Evolutionary conservation across 352 stramenopile species (phyloP).

Genomic region (Halophytophthora polymorphica): DNA sequence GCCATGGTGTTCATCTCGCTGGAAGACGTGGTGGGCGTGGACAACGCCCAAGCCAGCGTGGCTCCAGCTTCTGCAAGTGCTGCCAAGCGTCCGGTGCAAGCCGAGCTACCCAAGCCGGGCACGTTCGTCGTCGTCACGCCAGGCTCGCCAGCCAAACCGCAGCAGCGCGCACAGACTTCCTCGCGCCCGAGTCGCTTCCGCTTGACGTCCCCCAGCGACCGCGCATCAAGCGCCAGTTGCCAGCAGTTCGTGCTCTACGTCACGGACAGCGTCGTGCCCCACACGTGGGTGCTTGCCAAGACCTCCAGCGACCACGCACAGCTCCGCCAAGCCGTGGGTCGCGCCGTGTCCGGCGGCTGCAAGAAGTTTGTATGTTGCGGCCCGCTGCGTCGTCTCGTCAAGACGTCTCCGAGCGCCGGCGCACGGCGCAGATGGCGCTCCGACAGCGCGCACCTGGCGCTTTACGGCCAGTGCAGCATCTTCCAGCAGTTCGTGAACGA

Average conservation of each 20-base stretch:
- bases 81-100: constrained; percentile 8
- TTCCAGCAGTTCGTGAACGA: constrained; percentile 73
- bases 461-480: constrained; percentile 39
- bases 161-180: constrained; percentile 15
- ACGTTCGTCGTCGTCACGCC: constrained; percentile 68
- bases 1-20: constrained; percentile 82
- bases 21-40: constrained; percentile 45
- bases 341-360: constrained; percentile 32
- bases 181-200: constrained; percentile 18
- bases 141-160: constrained; percentile 51
- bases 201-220: constrained; percentile 12
- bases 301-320: constrained; percentile 38
- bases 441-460: constrained; percentile 25
- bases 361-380: constrained; percentile 49
- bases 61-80: constrained; percentile 8
- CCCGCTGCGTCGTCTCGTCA: constrained; percentile 48
- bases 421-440: constrained; percentile 15
- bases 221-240: constrained; percentile 6
- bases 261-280: constrained; percentile 55
- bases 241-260: constrained; percentile 69
- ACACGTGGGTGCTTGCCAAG: constrained; percentile 74
- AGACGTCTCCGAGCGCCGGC: constrained; percentile 14
- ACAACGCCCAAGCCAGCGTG: constrained; percentile 5
- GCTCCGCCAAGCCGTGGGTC: constrained; percentile 39
- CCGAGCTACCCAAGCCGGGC: constrained; percentile 15